A percentile compares a stretch with the other conserved stretches of the same genome.
Evolutionary conservation across 495 filamentous ascomycete species (phyloP).

Genomic region (Jackrogersella minutella): DNA sequence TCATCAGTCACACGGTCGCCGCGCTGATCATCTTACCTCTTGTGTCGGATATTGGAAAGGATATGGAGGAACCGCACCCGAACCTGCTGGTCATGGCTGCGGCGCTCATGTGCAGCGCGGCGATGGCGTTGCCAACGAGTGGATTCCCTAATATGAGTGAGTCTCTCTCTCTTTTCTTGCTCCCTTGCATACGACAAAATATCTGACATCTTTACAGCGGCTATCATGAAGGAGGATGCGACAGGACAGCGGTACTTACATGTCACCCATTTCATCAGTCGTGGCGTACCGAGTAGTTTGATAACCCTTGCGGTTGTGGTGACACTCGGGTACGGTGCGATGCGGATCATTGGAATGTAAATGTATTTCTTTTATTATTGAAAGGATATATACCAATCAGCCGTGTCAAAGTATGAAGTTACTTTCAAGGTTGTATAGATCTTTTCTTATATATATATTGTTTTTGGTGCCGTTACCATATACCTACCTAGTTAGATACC

Average conservation of each 20-base stretch:
- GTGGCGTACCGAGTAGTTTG: slow-evolving; percentile 86
- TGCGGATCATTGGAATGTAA: slow-evolving; percentile 78
- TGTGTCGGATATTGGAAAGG: slow-evolving; percentile 81
- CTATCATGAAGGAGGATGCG: slow-evolving; percentile 98
- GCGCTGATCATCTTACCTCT: slow-evolving; percentile 94
- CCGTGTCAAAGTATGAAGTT: background rate
- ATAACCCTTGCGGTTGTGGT: slow-evolving; percentile 84
- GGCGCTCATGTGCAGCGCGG: slow-evolving; percentile 70
- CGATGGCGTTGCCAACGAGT: slow-evolving; percentile 92
- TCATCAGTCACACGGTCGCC: slow-evolving; percentile 97
- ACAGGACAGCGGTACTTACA: slow-evolving; percentile 90
- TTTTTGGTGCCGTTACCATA: no score
- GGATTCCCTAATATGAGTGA: slow-evolving; percentile 99
- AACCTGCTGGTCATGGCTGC: slow-evolving; percentile 91
- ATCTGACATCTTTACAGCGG: slow-evolving; percentile 66
- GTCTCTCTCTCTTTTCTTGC: slow-evolving; percentile 46
- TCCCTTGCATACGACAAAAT: background rate
- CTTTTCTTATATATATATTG: no score
- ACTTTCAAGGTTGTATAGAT: no score
- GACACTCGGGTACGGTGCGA: slow-evolving; percentile 85
- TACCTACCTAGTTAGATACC: no score
- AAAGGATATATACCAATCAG: background rate
- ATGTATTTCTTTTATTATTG: no score
- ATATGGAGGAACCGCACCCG: slow-evolving; percentile 88
- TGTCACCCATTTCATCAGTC: slow-evolving; percentile 91